Evolutionary conservation across 2,329 filamentous ascomycete genomes (phyloP).

Genomic region (Gyromitra esculenta): DNA sequence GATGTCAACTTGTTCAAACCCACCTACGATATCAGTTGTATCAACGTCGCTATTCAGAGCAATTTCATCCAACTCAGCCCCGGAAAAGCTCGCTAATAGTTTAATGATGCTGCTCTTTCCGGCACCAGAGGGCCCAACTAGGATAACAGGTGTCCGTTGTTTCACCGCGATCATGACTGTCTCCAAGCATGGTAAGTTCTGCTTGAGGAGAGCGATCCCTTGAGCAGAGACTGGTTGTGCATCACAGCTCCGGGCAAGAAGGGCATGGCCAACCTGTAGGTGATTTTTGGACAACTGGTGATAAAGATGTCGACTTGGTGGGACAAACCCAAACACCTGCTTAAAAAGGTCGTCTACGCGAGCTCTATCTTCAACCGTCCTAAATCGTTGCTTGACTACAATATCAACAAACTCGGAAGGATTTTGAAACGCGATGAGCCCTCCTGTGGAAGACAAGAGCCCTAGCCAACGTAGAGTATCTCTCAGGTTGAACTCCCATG

Average conservation of each 20-base stretch:
- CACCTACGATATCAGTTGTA: slow-evolving; percentile 95
- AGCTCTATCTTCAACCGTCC: slow-evolving; percentile 73
- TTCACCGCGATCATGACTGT: slow-evolving; percentile 87
- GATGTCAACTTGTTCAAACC: slow-evolving; percentile 93
- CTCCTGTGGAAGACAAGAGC: slow-evolving; percentile 82
- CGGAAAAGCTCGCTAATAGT: slow-evolving; percentile 80
- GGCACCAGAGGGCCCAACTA: slow-evolving; percentile 84
- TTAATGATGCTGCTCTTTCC: slow-evolving; percentile 86
- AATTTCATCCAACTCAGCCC: slow-evolving; percentile 80
- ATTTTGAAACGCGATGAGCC: slow-evolving; percentile 59
- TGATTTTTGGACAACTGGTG: slow-evolving; percentile 73
- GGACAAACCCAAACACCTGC: slow-evolving; percentile 68
- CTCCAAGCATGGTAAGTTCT: slow-evolving; percentile 77
- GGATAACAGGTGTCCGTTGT: slow-evolving; percentile 85
- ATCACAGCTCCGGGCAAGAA: slow-evolving; percentile 69
- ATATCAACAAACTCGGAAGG: slow-evolving; percentile 77
- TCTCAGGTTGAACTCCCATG: slow-evolving; percentile 97
- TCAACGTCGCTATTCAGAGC: slow-evolving; percentile 95
- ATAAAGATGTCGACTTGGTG: slow-evolving; percentile 72
- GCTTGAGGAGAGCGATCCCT: slow-evolving; percentile 55
- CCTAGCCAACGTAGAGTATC: slow-evolving; percentile 76
- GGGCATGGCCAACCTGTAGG: slow-evolving; percentile 83
- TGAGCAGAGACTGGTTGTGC: slow-evolving; percentile 59
- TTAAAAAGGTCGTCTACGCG: slow-evolving; percentile 74
- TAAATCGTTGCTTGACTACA: slow-evolving; percentile 87